Base-by-base conservation (phyloP, 768 basidiomycete genomes). In the Phaffia australis region DNA sequence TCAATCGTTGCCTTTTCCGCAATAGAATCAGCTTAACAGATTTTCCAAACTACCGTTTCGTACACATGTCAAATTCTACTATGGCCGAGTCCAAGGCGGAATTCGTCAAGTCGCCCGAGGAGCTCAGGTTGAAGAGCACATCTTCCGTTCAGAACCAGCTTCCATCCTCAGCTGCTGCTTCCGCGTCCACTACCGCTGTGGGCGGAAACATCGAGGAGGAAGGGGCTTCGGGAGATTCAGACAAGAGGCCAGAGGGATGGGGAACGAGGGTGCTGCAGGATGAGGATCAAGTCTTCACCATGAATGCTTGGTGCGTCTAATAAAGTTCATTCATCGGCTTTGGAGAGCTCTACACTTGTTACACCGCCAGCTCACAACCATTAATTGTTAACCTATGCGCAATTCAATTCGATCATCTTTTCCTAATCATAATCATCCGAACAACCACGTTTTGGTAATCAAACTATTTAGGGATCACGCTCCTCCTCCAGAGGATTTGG, bases 401-500 rank as follows among this genome's bases (percentile, higher is more conserved):
- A 11, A 3, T 29, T 52, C 25, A 6, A 29, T 6, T 23, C 6
- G 59, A 46, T 25, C 11, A 19, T 16, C 14, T 8, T 46, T 27
- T 19, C 25, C 21, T 21, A 29, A 19, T 23, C 9, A 48, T 2
- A 27, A 23, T 35, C 30, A 62, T n/a, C 50, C 60, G 15, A 9
- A 4, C 21, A 30, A 11, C 29, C 47, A 47, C 16, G 57, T 46
- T 18, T 56, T 19, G 16, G 21, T 30, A 9, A n/a, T 23, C 47
- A 47, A 46, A 47, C 55, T 27, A 19, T 19, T 42, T 55, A 77
- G 77, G 78, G 78, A 79, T 60, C 74, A 77, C 57, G 78, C 75
- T 3, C 72, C 71, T 30, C 72, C 76, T 60, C 76, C 76, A 2
- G 80, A 83, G 15, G 89, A 90, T 76, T 89, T 94, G 74, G 81